phyloP scores from a whole-genome alignment of 2,329 filamentous ascomycete species.

The Phaeosphaeriaceae sp. region DNA sequence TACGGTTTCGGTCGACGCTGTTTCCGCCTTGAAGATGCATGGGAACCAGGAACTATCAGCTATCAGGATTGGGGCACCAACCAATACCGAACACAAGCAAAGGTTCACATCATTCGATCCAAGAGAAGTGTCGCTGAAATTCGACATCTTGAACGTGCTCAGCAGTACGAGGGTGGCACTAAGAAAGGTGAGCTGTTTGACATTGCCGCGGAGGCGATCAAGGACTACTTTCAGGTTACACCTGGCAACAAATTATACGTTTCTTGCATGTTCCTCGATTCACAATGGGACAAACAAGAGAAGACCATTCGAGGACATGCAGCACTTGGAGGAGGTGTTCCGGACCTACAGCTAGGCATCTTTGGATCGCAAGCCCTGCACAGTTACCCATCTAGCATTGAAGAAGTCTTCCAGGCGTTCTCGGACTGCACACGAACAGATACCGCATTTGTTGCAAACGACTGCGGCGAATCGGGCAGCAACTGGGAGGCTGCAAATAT shows the following conservation, averaged over 20 bases:
- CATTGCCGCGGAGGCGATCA: conserved; percentile 79
- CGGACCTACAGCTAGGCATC: conserved; percentile 80
- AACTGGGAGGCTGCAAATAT: conserved; percentile 96
- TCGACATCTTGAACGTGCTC: conserved; percentile 75
- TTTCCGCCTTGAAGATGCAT: conserved; percentile 94
- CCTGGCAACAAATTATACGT: conserved; percentile 87
- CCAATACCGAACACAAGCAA: conserved; percentile 87
- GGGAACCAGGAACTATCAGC: conserved; percentile 83
- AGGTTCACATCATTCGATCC: conserved; percentile 81
- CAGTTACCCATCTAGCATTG: conserved; percentile 86
- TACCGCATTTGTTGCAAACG: conserved; percentile 78
- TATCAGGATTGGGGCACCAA: conserved; percentile 73
- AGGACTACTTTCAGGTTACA: conserved; percentile 74
- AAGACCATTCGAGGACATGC: conserved; percentile 81
- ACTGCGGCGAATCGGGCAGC: conserved; percentile 84
- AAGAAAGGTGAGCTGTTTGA: conserved; percentile 76
- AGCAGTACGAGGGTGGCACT: conserved; percentile 74
- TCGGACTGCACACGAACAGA: conserved; percentile 90
- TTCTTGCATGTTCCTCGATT: conserved; percentile 83
- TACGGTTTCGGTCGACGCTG: conserved; percentile 84
- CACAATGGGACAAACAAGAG: conserved; percentile 79
- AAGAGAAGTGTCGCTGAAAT: conserved; percentile 87
- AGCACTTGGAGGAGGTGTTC: conserved; percentile 76
- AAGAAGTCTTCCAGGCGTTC: conserved; percentile 89
- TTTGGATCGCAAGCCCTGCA: conserved; percentile 93